phyloP scores from a whole-genome alignment of 345 rosid species.

The Laguncularia racemosa region DNA sequence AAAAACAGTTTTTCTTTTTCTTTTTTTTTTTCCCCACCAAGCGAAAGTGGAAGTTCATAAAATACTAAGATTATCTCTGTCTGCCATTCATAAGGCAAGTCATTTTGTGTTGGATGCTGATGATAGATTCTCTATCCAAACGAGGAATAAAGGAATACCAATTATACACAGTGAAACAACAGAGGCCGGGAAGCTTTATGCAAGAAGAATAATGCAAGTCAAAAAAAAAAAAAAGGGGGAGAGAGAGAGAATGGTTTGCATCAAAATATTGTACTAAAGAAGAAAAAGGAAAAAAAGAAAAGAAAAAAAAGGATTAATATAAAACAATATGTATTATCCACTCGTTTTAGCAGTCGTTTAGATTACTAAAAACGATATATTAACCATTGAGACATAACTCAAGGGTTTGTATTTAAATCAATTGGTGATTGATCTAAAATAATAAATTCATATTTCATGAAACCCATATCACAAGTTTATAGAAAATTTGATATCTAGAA shows the following conservation, averaged over 20 bases:
- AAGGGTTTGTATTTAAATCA: too few species aligned
- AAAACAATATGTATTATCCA: background rate
- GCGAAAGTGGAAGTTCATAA: background rate
- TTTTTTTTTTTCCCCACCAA: background rate
- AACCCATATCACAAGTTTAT: too few species aligned
- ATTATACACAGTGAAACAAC: too few species aligned
- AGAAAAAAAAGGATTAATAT: background rate
- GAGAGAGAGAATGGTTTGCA: background rate
- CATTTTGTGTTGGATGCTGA: background rate
- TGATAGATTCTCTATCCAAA: background rate
- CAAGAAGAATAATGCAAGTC: background rate
- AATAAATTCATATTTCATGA: too few species aligned
- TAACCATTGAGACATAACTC: too few species aligned
- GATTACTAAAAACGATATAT: too few species aligned
- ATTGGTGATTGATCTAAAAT: too few species aligned
- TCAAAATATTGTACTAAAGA: too few species aligned
- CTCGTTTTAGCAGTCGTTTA: too few species aligned
- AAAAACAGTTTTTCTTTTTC: background rate
- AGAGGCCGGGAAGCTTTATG: too few species aligned
- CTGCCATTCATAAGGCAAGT: background rate
- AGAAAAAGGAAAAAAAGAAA: background rate
- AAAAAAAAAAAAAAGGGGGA: background rate
- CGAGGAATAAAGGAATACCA: too few species aligned
- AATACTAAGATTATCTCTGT: background rate
- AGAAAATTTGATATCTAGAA: too few species aligned